These are phyloP conservation scores for Globisporangium nunn DNA, from an alignment of 352 stramenopile species.

Conservation along the genomic window DNA sequence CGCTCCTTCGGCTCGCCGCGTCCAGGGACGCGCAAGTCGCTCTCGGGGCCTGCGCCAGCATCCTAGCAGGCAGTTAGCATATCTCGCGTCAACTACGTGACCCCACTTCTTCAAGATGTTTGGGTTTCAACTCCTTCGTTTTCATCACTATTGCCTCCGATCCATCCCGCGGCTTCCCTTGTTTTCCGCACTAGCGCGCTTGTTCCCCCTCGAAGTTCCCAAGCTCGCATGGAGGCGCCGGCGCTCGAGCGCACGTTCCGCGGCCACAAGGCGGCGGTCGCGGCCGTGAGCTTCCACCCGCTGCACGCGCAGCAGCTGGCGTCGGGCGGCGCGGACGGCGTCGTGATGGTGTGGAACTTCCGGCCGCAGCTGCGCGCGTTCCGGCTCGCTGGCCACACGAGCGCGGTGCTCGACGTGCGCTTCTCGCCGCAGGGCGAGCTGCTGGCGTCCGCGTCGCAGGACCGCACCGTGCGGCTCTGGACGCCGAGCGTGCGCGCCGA, in stretches of 20 bases:
- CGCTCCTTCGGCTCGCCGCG: too few species aligned
- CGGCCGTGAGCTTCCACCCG: slow-evolving; percentile 77
- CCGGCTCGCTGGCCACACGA: slow-evolving; percentile 67
- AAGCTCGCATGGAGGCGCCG: slow-evolving; percentile 18
- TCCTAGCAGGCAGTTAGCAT: too few species aligned
- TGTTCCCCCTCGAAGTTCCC: too few species aligned
- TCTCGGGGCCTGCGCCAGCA: too few species aligned
- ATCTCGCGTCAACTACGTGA: too few species aligned
- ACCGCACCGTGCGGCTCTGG: slow-evolving; percentile 90
- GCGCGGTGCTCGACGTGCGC: slow-evolving; percentile 60
- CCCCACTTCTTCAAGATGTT: too few species aligned
- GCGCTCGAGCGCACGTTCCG: slow-evolving; percentile 86
- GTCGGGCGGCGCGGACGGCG: slow-evolving; percentile 64
- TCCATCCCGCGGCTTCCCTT: not conserved
- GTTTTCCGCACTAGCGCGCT: not conserved
- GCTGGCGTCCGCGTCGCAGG: slow-evolving; percentile 85
- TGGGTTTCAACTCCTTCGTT: too few species aligned
- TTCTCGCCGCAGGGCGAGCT: slow-evolving; percentile 80
- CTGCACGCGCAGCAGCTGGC: slow-evolving; percentile 78
- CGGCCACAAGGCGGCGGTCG: slow-evolving; percentile 75
- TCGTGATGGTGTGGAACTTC: slow-evolving; percentile 92
- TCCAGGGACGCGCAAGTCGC: too few species aligned
- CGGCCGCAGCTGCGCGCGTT: slow-evolving; percentile 73
- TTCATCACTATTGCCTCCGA: too few species aligned
- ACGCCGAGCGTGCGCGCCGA: slow-evolving; percentile 74